phyloP scores from a whole-genome alignment of 306 rosid genomes.

The Cicer arietinum region DNA sequence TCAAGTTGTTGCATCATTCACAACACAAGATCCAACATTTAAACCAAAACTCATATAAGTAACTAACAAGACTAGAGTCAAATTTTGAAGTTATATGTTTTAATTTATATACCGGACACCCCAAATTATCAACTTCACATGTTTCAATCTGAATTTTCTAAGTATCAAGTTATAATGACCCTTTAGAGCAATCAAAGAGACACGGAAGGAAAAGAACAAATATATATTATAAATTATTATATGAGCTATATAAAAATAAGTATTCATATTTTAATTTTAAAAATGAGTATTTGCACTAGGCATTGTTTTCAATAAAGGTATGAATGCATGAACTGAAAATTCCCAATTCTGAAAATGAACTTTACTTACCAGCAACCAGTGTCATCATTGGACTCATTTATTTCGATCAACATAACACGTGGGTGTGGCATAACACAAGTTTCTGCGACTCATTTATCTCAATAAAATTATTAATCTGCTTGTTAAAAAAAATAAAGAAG shows the following conservation, averaged over 20 bases:
- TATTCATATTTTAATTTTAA: slow-evolving; percentile 29
- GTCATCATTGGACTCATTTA: slow-evolving; percentile 26
- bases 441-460: not conserved
- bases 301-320: not conserved
- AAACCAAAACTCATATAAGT: not conserved
- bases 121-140: slow-evolving; percentile 39
- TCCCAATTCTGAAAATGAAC: slow-evolving; percentile 39
- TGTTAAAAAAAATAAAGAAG: no score
- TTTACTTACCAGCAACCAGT: slow-evolving; percentile 3
- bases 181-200: slow-evolving; percentile 41
- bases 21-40: no score
- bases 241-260: slow-evolving; percentile 9
- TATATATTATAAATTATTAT: not conserved
- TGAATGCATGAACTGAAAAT: slow-evolving; percentile 33
- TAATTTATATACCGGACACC: not conserved
- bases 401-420: slow-evolving; percentile 40
- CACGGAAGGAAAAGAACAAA: not conserved
- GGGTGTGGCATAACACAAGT: slow-evolving; percentile 43
- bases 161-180: not conserved
- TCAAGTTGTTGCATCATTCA: no score
- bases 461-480: no score
- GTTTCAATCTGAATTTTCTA: slow-evolving; percentile 10
- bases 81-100: slow-evolving; percentile 16
- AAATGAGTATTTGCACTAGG: slow-evolving; percentile 37
- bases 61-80: slow-evolving; percentile 39